Conservation (phyloP, 768 basidiomycete species). For the Tubosaeta sp. region DNA sequence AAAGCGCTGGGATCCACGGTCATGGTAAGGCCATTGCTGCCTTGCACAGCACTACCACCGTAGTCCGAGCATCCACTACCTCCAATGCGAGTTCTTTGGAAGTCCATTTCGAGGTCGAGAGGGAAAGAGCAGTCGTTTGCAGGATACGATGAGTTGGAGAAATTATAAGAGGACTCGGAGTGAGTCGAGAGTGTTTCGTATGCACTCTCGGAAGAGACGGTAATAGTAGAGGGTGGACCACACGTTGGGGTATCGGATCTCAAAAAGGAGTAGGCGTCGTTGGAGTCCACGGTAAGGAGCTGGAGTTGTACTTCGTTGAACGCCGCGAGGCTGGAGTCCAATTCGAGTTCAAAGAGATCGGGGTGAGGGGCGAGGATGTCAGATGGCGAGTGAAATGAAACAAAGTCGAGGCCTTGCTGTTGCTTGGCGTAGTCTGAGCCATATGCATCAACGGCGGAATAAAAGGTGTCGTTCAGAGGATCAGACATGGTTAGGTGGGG, state of each 20-base stretch:
- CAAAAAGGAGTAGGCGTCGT: slow-evolving; percentile 61
- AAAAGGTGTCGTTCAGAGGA: slow-evolving; percentile 29
- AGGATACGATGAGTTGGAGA: slow-evolving; percentile 49
- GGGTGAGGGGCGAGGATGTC: slow-evolving; percentile 76
- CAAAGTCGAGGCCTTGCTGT: slow-evolving; percentile 54
- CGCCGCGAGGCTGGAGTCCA: slow-evolving; percentile 66
- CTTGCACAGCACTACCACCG: slow-evolving; percentile 35
- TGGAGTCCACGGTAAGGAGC: slow-evolving; percentile 59
- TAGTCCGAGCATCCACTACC: slow-evolving; percentile 52
- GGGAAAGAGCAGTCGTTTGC: slow-evolving; percentile 53
- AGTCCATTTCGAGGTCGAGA: slow-evolving; percentile 71
- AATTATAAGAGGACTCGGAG: slow-evolving; percentile 69
- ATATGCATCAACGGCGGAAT: slow-evolving; percentile 32
- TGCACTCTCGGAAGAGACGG: slow-evolving; percentile 72
- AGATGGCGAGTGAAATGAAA: slow-evolving; percentile 62
- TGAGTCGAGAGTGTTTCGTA: slow-evolving; percentile 65
- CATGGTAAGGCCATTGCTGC: slow-evolving; percentile 36
- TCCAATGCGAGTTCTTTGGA: slow-evolving; percentile 53
- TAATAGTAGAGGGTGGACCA: slow-evolving; percentile 75
- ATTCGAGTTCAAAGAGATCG: slow-evolving; percentile 80
- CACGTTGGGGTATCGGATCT: slow-evolving; percentile 59
- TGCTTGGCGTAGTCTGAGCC: slow-evolving; percentile 37
- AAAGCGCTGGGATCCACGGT: slow-evolving; percentile 57
- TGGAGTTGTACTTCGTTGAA: slow-evolving; percentile 62
- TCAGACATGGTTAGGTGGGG: slow-evolving; percentile 27